A percentile compares a stretch with the other conserved stretches of the same genome.
phyloP scores from a whole-genome alignment of 768 basidiomycete species.

The Leucosporidium creatinivorum region DNA sequence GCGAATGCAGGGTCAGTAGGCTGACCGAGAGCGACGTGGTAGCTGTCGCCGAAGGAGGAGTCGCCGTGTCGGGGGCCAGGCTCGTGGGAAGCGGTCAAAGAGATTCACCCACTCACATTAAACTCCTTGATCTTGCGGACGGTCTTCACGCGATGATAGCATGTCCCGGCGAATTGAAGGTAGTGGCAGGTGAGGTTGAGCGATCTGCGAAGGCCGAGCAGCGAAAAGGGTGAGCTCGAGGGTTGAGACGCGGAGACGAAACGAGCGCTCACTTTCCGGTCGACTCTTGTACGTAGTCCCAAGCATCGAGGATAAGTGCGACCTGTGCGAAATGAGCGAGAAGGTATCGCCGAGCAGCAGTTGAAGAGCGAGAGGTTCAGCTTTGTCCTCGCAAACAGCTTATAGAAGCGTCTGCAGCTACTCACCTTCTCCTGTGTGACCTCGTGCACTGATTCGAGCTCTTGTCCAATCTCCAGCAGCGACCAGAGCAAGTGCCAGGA shows the following conservation, averaged over 20 bases:
- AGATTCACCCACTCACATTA: not conserved
- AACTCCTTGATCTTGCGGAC: conserved; percentile 7
- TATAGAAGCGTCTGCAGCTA: too few species aligned
- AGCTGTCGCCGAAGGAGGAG: too few species aligned
- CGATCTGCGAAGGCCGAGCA: not conserved
- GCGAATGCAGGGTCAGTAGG: too few species aligned
- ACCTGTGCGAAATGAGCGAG: not conserved
- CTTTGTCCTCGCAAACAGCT: too few species aligned
- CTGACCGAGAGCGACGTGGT: too few species aligned
- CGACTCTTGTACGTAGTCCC: conserved; percentile 1
- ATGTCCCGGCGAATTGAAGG: not conserved
- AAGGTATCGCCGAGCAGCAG: not conserved
- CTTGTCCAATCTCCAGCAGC: not conserved
- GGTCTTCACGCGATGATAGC: not conserved
- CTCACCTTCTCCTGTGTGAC: conserved; percentile 2
- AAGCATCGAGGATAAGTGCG: not conserved
- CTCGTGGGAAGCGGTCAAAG: too few species aligned
- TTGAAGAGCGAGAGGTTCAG: too few species aligned
- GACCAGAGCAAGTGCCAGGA: not conserved
- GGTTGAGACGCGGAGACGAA: too few species aligned
- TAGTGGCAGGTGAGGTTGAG: not conserved
- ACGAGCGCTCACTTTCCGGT: not conserved
- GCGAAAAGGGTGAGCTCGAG: too few species aligned
- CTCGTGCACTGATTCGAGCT: not conserved
- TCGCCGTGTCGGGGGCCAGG: too few species aligned